These are phyloP conservation scores for Actinidia chinensis DNA, from an alignment of 179 eudicot genomes.

Conservation along the genomic window DNA sequence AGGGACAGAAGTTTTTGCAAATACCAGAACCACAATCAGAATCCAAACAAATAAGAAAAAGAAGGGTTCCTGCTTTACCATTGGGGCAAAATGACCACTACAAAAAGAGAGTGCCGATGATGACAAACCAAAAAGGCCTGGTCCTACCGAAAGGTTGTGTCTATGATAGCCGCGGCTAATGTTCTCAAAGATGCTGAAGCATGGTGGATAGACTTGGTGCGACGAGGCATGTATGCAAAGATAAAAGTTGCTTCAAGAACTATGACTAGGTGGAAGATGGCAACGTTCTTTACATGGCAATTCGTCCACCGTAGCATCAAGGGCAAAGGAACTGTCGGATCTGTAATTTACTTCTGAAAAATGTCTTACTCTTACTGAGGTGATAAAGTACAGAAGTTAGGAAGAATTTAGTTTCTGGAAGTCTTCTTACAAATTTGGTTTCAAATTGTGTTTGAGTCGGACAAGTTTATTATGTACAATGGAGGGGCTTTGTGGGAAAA, in stretches of 20 bases:
- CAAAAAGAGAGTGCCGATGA: background rate
- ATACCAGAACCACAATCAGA: background rate
- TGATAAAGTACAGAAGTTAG: background rate
- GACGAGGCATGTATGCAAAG: background rate
- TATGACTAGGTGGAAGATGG: background rate
- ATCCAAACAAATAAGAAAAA: background rate
- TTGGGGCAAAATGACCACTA: background rate
- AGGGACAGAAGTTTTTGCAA: background rate
- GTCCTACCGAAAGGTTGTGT: background rate
- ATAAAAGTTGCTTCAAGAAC: background rate
- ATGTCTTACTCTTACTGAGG: background rate
- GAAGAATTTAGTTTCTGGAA: background rate
- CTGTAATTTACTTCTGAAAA: background rate
- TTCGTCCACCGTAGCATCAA: background rate
- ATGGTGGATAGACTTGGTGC: slow-evolving; percentile 4
- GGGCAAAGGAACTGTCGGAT: background rate
- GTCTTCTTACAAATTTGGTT: background rate
- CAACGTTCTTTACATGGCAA: background rate
- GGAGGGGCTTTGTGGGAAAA: background rate
- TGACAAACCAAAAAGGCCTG: background rate
- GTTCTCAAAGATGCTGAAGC: background rate
- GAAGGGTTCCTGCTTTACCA: background rate
- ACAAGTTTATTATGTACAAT: background rate
- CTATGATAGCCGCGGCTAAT: background rate
- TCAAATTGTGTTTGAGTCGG: background rate